These are phyloP conservation scores for Colletotrichum viniferum DNA, from an alignment of 2,329 filamentous ascomycete species.

Conservation along the genomic window DNA sequence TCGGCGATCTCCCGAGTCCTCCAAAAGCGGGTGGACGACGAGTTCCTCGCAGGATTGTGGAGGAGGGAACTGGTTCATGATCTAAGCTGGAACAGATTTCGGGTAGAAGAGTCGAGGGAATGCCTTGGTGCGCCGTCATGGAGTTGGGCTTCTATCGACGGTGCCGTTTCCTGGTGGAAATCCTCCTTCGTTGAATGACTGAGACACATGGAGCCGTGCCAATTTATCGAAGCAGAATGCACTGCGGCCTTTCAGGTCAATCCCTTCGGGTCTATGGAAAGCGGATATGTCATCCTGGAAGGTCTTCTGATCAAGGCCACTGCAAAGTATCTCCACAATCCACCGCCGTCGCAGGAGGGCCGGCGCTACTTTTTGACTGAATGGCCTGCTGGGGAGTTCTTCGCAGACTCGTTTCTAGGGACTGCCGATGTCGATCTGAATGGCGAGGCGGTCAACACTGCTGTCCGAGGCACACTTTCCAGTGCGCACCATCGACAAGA, in stretches of 20 bases:
- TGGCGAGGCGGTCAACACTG: not conserved
- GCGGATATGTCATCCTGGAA: not conserved
- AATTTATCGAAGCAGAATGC: not conserved
- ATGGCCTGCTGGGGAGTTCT: not conserved
- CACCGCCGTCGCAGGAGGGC: not conserved
- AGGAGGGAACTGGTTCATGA: not conserved
- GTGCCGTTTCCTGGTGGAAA: not conserved
- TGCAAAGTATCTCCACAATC: not conserved
- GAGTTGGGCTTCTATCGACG: not conserved
- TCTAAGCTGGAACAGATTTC: not conserved
- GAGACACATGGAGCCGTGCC: not conserved
- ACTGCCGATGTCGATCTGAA: not conserved
- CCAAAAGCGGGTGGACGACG: not conserved
- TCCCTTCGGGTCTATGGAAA: not conserved
- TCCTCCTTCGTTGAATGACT: not conserved
- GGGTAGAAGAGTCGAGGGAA: not conserved
- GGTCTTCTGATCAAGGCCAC: not conserved
- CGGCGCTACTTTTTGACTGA: not conserved
- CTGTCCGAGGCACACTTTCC: not conserved
- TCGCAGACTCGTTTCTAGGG: not conserved
- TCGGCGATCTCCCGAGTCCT: not conserved
- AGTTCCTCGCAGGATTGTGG: not conserved
- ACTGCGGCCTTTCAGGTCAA: not conserved
- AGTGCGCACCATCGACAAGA: too few species aligned
- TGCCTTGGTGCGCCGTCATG: not conserved